These are phyloP conservation scores for Bipolaris victoriae DNA, from an alignment of 2,329 filamentous ascomycete species.

Conservation along the genomic window DNA sequence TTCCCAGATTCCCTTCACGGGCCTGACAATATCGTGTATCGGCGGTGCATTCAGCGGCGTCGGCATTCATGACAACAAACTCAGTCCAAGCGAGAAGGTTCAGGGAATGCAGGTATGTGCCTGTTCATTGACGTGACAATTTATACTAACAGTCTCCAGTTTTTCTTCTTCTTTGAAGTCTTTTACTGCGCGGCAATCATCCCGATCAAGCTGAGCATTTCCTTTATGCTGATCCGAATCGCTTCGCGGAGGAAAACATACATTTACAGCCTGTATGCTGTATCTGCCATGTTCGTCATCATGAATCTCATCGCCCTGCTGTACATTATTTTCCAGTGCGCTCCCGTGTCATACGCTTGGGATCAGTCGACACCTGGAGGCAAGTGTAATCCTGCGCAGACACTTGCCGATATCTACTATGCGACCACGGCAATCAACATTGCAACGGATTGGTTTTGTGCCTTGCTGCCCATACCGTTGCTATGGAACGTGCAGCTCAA, in stretches of 20 bases:
- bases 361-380: slow-evolving; percentile 14
- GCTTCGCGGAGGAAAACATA: slow-evolving; percentile 7
- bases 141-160: slow-evolving; percentile 1
- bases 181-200: slow-evolving; percentile 15
- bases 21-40: slow-evolving; percentile 14
- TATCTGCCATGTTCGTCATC: slow-evolving; percentile 13
- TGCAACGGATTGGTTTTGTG: slow-evolving; percentile 17
- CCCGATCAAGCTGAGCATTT: slow-evolving; percentile 16
- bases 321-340: slow-evolving; percentile 15
- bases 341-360: slow-evolving; percentile 13
- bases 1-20: slow-evolving; percentile 10
- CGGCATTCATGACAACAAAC: slow-evolving; percentile 6
- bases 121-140: background rate
- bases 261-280: slow-evolving; percentile 10
- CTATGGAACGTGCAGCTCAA: slow-evolving; percentile 17
- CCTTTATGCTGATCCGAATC: slow-evolving; percentile 16
- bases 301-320: slow-evolving; percentile 16
- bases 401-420: slow-evolving; percentile 14
- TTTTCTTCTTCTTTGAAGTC: slow-evolving; percentile 14
- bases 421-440: slow-evolving; percentile 15
- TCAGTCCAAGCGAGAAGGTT: slow-evolving; percentile 3
- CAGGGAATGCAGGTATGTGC: slow-evolving; percentile 13
- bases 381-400: slow-evolving; percentile 12
- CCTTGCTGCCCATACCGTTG: slow-evolving; percentile 13
- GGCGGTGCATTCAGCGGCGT: slow-evolving; percentile 14